Evolutionary conservation across 305 asterid genomes (phyloP).

Genomic region (Solanum hybrid): DNA sequence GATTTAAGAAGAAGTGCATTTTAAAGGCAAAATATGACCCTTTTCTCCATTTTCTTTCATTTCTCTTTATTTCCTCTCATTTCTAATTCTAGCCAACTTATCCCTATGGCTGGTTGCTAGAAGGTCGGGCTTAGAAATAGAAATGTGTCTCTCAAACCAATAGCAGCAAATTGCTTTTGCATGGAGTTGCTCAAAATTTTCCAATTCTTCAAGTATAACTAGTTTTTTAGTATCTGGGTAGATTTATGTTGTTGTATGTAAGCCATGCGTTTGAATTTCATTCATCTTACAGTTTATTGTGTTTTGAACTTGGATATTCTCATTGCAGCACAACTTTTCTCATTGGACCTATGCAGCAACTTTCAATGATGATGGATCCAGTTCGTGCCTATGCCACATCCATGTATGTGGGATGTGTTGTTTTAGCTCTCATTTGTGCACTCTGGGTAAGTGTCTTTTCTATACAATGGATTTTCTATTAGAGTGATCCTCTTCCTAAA

Average conservation of each 20-base stretch:
- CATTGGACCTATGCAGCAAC: conserved; percentile 61
- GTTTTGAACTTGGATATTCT: conserved; percentile 28
- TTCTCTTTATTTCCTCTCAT: background rate
- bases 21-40: background rate
- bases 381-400: conserved; percentile 66
- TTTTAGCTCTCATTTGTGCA: conserved; percentile 82
- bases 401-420: conserved; percentile 58
- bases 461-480: too few species aligned
- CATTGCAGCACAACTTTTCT: conserved; percentile 90
- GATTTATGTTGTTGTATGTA: background rate
- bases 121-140: background rate
- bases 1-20: background rate
- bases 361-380: conserved; percentile 85
- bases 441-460: conserved; percentile 50
- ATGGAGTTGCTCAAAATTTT: background rate
- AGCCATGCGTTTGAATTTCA: background rate
- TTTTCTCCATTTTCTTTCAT: background rate
- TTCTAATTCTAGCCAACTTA: background rate
- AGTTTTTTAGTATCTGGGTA: conserved; percentile 1
- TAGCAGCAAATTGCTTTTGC: background rate
- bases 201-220: background rate
- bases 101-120: background rate
- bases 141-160: background rate
- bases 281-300: conserved; percentile 9
- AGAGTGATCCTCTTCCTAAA: background rate